Evolutionary conservation across 2,329 filamentous ascomycete genomes (phyloP), one percentile per base, ranked within the genome.

Genomic region (Fusarium fujikuroi): DNA sequence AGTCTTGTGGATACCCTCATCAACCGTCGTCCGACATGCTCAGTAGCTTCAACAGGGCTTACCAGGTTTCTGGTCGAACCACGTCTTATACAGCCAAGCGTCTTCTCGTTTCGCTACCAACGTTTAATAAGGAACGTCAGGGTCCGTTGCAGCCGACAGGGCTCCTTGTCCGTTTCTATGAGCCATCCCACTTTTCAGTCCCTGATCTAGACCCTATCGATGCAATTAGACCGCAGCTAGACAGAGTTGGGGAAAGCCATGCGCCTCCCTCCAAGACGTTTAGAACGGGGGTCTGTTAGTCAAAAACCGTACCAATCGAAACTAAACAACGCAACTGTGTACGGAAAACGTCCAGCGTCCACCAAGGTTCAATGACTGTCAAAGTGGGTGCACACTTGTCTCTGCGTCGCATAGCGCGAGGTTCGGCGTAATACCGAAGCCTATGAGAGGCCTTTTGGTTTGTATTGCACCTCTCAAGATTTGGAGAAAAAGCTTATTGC

Each of bases 261-360:
- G 9, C 28, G 50, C 39, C 34, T 64, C 25, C 57, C 44, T 67
- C 52, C 42, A 60, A 64, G 44, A 68, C 70, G 71, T 72, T 69
- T 56, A 42, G 60, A 63, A 59, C 62, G 60, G 61, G 70, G 61
- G 34, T 25, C 21, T 28, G 18, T 25, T 52, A 65, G 70, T 74
- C 54, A 42, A 60, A 72, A 69, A 69, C 56, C 70, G 75, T 75
- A 66, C 74, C 66, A 74, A 77, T 74, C 34, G 36, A 59, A 69
- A 59, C 40, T 40, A 47, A 53, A 21, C 25, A 43, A 53, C 44
- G 15, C 28, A 32, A 36, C 50, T 57, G 15, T 44, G 39, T 30
- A 34, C 50, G n/a, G 40, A 37, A 50, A 40, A 43, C 34, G 54
- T 61, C 36, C 32, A 58, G 39, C 30, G 28, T 21, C 37, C 32